A percentile compares a stretch with the other conserved stretches of the same genome.
Conservation (phyloP, 2,329 filamentous ascomycete species). For the Fusarium aywerte region DNA sequence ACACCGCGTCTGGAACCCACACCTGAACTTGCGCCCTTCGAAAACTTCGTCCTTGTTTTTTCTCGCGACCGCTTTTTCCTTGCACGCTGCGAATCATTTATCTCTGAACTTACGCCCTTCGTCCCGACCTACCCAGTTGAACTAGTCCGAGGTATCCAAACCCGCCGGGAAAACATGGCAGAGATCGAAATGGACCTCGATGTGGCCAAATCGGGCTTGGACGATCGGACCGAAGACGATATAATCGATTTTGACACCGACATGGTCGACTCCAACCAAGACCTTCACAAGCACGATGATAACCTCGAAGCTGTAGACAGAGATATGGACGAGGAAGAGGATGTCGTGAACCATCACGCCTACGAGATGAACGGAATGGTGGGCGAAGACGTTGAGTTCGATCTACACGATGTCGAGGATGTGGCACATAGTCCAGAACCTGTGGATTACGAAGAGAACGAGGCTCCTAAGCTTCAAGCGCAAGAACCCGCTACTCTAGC, state of each 20-base stretch:
- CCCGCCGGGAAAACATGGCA: conserved; percentile 37
- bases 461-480: conserved; percentile 15
- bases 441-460: conserved; percentile 11
- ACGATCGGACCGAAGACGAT: conserved; percentile 48
- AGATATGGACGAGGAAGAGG: conserved; percentile 35
- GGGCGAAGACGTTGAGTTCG: conserved; percentile 39
- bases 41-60: not conserved
- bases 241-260: conserved; percentile 55
- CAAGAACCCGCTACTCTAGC: conserved; percentile 21
- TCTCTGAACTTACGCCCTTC: too few relatives aligned
- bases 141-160: not conserved
- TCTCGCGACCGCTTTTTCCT: not conserved
- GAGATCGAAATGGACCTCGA: conserved; percentile 51
- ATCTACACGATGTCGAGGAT: conserved; percentile 24
- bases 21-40: not conserved
- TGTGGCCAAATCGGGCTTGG: conserved; percentile 41
- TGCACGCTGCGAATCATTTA: not conserved
- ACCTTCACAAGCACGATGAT: conserved; percentile 10
- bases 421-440: conserved; percentile 14
- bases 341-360: conserved; percentile 32
- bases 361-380: conserved; percentile 37
- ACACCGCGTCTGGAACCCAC: conserved; percentile 14
- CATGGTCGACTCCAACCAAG: conserved; percentile 41
- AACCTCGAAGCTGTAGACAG: conserved; percentile 22
- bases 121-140: not conserved